phyloP scores from a whole-genome alignment of 352 stramenopile species.

The Phytophthora nicotianae region DNA sequence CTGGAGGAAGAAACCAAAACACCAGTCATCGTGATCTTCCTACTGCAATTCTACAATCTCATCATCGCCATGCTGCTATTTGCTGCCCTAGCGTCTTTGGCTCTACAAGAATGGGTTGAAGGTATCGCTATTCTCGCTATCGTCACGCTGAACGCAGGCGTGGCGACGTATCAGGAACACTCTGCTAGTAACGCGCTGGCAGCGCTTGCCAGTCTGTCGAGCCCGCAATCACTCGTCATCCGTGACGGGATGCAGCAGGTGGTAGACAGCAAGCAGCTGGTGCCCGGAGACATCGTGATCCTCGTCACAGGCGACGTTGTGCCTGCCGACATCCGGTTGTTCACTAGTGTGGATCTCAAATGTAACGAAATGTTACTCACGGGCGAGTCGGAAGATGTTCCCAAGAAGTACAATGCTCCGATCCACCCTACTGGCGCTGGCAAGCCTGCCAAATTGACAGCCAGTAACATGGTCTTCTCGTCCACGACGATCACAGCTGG shows the following conservation, averaged over 20 bases:
- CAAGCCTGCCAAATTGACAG: constrained; percentile 56
- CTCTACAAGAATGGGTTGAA: constrained; percentile 68
- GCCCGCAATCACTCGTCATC: constrained; percentile 66
- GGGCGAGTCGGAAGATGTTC: constrained; percentile 89
- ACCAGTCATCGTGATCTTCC: constrained; percentile 65
- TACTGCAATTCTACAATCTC: constrained; percentile 84
- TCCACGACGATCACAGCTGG: constrained; percentile 86
- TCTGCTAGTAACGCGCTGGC: constrained; percentile 67
- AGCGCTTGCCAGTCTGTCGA: constrained; percentile 64
- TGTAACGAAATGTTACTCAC: constrained; percentile 96
- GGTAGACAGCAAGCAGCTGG: constrained; percentile 69
- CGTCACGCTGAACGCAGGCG: constrained; percentile 59
- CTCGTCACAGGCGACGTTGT: constrained; percentile 94
- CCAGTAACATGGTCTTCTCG: constrained; percentile 93
- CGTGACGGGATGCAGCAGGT: constrained; percentile 66
- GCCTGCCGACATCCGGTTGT: constrained; percentile 89
- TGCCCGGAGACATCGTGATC: constrained; percentile 87
- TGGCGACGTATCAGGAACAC: constrained; percentile 72
- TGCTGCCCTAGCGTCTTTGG: constrained; percentile 57
- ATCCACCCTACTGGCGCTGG: constrained; percentile 15
- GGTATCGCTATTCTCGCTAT: constrained; percentile 76
- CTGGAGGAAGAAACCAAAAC: constrained; percentile 70
- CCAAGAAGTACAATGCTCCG: constrained; percentile 65
- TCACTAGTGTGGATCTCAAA: constrained; percentile 85
- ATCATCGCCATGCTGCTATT: constrained; percentile 75